Evolutionary conservation across 2,329 filamentous ascomycete genomes (phyloP), one percentile per base, ranked within the genome.

Genomic region (Verticillium tricorpus): DNA sequence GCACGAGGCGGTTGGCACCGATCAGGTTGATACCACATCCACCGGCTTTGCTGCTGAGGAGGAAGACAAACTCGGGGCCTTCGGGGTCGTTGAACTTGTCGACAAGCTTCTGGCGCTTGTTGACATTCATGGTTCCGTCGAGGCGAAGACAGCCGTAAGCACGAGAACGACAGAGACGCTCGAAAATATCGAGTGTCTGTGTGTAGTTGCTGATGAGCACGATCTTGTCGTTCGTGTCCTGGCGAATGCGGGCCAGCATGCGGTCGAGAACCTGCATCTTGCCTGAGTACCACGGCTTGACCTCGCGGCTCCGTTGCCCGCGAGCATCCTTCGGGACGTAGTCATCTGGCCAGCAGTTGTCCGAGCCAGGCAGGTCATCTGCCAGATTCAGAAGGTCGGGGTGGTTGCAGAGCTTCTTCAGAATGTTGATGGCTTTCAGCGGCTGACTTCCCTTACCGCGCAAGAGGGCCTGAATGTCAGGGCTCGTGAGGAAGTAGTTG

Each of bases 151-250:
- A 90, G 50, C 94, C 94, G 70, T 99, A 99, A 2, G 83, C 85
- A 17, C 93, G 90, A 61, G 87, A 85, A 52, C 94, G 91, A 72
- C 95, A 99, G 9, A 99, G 84, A 64, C 88, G 89, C 68, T 97
- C 93, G 71, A 99, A 98, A 3, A 99, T 83, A 74, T 99, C 95
- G 4, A 99, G 84, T 0, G 95, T 99, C 69, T 95, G 91, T 0
- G 95, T 99, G 77, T 98, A 99, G 72, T 99, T 99, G 76, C 92
- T 97, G 75, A 99, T 99, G 62, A 99, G 85, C 14, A 99, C 95
- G 70, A 99, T 99, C 77, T 99, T 99, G 83, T 99, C 95, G 70
- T 97, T 97, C 0, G 95, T 98, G 70, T 98, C 94, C 69, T 93
- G 89, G 17, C 92, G 91, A 68, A 99, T 99, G 32, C 94, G 90